These are phyloP conservation scores for Diaporthe sp. DNA, from an alignment of 2,329 filamentous ascomycete species.

Conservation along the genomic window DNA sequence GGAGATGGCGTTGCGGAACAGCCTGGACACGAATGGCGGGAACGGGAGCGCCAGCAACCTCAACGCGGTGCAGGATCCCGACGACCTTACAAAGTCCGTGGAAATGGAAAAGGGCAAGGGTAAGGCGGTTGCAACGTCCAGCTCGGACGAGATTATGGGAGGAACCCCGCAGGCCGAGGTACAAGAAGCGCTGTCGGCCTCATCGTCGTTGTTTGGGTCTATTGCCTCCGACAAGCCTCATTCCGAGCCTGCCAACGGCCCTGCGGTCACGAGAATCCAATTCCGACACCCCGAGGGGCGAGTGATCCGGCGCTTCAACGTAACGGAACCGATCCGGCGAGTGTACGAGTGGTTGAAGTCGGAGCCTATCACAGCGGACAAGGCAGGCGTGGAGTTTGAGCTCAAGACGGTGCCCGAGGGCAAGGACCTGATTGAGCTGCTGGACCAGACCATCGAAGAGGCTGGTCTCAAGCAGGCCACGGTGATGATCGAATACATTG, in stretches of 20 bases:
- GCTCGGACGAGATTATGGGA: constrained; percentile 48
- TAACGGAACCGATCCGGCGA: constrained; percentile 80
- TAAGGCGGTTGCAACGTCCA: constrained; percentile 49
- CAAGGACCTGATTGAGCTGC: constrained; percentile 80
- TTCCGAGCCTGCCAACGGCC: constrained; percentile 78
- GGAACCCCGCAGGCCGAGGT: constrained; percentile 44
- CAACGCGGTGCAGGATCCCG: constrained; percentile 78
- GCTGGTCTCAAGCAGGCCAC: constrained; percentile 92
- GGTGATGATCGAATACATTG: constrained; percentile 85
- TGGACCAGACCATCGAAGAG: constrained; percentile 81
- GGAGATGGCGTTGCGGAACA: constrained; percentile 92
- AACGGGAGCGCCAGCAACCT: constrained; percentile 44
- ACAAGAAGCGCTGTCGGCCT: constrained; percentile 40
- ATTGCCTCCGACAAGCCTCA: constrained; percentile 82
- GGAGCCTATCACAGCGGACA: constrained; percentile 78
- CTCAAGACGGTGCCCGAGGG: constrained; percentile 83
- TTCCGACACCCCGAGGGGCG: constrained; percentile 88
- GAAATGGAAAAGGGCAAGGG: constrained; percentile 63
- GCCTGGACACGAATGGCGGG: constrained; percentile 68
- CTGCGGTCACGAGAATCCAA: constrained; percentile 87
- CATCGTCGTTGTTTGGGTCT: constrained; percentile 66
- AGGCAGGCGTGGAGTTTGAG: constrained; percentile 83
- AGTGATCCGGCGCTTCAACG: constrained; percentile 85
- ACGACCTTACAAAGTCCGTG: constrained; percentile 81
- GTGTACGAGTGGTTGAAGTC: constrained; percentile 98